phyloP scores from a whole-genome alignment of 2,329 filamentous ascomycete species.

The Clarireedia homoeocarpa region DNA sequence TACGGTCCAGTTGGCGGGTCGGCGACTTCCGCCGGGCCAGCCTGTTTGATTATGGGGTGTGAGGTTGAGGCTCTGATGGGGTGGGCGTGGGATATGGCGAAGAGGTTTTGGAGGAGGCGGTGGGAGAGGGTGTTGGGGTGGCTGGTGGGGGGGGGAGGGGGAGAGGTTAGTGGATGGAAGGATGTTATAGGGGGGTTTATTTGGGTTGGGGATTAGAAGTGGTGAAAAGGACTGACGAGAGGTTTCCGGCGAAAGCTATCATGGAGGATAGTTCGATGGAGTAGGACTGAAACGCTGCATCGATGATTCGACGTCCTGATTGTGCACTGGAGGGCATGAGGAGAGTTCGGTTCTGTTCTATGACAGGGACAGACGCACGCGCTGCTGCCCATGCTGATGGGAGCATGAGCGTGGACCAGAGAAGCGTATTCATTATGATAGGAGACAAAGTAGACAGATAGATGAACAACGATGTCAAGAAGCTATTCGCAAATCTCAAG shows the following conservation, averaged over 20 bases:
- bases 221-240: neutral
- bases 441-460: no score
- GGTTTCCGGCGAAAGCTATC: conserved; percentile 8
- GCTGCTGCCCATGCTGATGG: no score
- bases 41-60: neutral
- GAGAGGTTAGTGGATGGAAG: neutral
- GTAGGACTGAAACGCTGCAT: conserved; percentile 8
- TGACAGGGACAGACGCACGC: no score
- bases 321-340: neutral
- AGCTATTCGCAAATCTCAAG: no score
- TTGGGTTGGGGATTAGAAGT: no score
- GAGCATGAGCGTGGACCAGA: no score
- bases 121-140: neutral
- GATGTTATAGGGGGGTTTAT: no score
- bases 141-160: neutral
- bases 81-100: no score
- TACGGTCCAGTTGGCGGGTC: neutral
- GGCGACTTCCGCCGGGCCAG: neutral
- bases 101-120: neutral
- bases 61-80: no score
- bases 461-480: no score
- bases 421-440: no score
- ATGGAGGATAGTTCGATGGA: conserved; percentile 14
- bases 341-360: neutral
- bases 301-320: neutral